Percentiles rank a stretch among this genome's conserved stretches.
These are phyloP conservation scores for Schrenkiella parvula DNA, from an alignment of 345 rosid species.

Conservation along the genomic window DNA sequence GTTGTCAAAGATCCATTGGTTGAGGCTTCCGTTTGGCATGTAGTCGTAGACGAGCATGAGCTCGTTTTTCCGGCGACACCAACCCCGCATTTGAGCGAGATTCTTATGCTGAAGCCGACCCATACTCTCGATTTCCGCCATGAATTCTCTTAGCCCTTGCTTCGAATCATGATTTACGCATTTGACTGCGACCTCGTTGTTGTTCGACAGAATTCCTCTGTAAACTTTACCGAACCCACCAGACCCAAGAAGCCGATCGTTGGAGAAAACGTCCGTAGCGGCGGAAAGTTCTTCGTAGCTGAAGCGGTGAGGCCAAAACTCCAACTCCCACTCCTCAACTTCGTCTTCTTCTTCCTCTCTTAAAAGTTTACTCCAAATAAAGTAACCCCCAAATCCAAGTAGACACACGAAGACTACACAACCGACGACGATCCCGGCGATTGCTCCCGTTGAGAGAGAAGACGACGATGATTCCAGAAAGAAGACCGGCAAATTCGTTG, in stretches of 20 bases:
- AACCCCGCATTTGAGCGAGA: conserved; percentile 74
- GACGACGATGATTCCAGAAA: conserved; percentile 36
- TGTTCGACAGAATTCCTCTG: conserved; percentile 54
- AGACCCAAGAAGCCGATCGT: conserved; percentile 57
- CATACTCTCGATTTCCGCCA: conserved; percentile 93
- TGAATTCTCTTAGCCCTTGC: conserved; percentile 85
- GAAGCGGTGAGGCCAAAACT: conserved; percentile 89
- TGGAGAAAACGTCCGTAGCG: conserved; percentile 64
- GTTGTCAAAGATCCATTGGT: conserved; percentile 62
- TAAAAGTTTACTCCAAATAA: conserved; percentile 43
- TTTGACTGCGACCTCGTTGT: conserved; percentile 62
- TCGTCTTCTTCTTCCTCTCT: conserved; percentile 52
- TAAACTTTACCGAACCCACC: conserved; percentile 87
- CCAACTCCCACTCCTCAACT: conserved; percentile 84
- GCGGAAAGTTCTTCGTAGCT: conserved; percentile 63
- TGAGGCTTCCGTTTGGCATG: conserved; percentile 84
- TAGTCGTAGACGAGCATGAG: conserved; percentile 80
- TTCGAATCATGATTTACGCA: conserved; percentile 86
- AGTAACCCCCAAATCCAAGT: conserved; percentile 34
- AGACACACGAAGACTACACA: conserved; percentile 39
- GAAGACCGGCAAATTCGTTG: conserved; percentile 58
- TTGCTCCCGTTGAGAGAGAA: conserved; percentile 52
- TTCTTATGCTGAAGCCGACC: conserved; percentile 89
- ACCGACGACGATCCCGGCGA: conserved; percentile 65
- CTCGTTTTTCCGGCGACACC: conserved; percentile 76